Percentiles rank a stretch among this genome's conserved stretches.
phyloP scores from a whole-genome alignment of 148 eudicot genomes.

The Pharnaceum exiguum region DNA sequence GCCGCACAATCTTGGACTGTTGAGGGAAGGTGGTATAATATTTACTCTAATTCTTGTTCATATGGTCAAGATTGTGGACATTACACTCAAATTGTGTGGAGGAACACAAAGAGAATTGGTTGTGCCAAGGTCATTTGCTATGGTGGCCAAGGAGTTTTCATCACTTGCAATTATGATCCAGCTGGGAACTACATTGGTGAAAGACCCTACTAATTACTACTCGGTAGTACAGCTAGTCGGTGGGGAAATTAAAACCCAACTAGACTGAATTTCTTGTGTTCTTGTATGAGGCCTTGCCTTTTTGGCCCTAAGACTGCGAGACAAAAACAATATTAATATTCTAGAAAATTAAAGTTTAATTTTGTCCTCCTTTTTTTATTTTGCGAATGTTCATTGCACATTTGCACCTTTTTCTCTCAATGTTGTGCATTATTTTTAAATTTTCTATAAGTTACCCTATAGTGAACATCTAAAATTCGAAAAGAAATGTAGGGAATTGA shows the following conservation, averaged over 20 bases:
- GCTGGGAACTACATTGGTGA: constrained; percentile 75
- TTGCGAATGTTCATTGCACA: no score
- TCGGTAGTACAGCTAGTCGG: background rate
- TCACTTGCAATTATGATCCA: constrained; percentile 80
- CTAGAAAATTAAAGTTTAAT: no score
- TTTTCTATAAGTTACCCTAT: no score
- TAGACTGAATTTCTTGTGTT: background rate
- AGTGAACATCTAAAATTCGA: no score
- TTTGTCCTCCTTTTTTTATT: no score
- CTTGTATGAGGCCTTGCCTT: background rate
- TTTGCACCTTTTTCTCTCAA: no score
- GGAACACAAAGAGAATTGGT: constrained; percentile 49
- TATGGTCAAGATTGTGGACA: constrained; percentile 68
- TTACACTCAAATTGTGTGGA: constrained; percentile 84
- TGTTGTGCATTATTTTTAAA: no score
- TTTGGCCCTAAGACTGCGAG: background rate
- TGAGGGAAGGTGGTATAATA: constrained; percentile 44
- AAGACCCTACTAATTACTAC: constrained; percentile 55
- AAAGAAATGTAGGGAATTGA: no score
- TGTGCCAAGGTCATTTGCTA: constrained; percentile 68
- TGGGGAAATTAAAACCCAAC: no score
- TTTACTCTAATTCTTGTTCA: constrained; percentile 43
- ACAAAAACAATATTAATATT: background rate
- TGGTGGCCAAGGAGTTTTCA: constrained; percentile 58
- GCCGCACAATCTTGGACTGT: constrained; percentile 53